Evolutionary conservation across 441 rosid genomes (phyloP), one percentile per base, ranked within the genome.

Genomic region (Hypseocharis bilobata): DNA sequence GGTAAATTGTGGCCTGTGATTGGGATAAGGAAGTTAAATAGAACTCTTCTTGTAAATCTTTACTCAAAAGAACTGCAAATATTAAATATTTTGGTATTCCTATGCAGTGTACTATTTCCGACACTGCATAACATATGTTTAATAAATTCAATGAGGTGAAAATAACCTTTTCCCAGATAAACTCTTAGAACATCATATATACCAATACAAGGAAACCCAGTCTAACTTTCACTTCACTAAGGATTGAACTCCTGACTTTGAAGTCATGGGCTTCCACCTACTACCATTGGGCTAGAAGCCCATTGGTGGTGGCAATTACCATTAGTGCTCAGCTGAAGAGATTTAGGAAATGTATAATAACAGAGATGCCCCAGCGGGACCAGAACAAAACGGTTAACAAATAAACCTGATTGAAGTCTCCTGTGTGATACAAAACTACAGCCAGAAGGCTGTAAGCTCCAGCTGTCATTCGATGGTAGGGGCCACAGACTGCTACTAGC

Each of bases 361-460:
- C 30, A 23, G 28, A 22, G 28, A 52, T 22, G 27, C 26, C 5
- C 23, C 26, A 52, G 20, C n/a, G 22, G 20, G 22, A 16, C n/a
- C 47, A 51, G 58, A 52, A 54, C 59, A 55, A 4, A 25, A 25
- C 26, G 60, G 32, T 25, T 55, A 55, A 55, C 16, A 25, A 55
- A 25, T 3, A 14, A 11, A 94, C 99, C 91, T 88, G 94, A 71
- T 85, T 88, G 61, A 88, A 88, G 68, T 88, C 91, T 57, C 91
- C 94, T 45, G 94, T 88, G 77, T 88, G 94, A 77, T 88, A 88
- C 65, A 88, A 81, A 69, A 88, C 91, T 32, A 88, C 94, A 63
- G 94, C 94, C 64, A 88, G 80, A 74, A 85, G 91, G 71, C 91
- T 88, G 72, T 88, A 88, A 17, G 91, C 94, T 76, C 91, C 94